Evolutionary conservation across 2,329 filamentous ascomycete species (phyloP), one percentile per base, ranked within the genome.

Genomic region (Alternaria rosae): DNA sequence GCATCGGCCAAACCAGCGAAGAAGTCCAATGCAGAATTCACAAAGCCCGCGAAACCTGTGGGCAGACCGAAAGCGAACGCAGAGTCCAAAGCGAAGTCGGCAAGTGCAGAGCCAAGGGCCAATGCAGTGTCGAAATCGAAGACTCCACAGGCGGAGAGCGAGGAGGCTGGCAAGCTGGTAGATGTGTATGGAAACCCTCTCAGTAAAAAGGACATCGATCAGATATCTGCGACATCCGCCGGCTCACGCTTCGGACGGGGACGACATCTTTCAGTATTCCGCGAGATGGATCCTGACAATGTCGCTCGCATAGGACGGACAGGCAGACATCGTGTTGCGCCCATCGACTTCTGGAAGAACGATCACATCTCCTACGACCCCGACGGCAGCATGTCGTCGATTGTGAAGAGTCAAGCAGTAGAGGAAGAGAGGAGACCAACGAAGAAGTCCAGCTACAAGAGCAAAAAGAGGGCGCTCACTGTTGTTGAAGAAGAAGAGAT

Each of bases 321-420:
- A 12, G 94, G 93, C 3, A 88, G 95, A 59, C 87, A 88, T 54
- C 92, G 92, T 10, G 89, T 92, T 64, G 88, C 88, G 62, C 95
- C 94, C 0, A 81, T 97, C 32, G 88, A 92, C 25, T 97, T 87
- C 76, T 98, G 94, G 94, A 89, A 89, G 71, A 93, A 93, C 68
- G 94, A 98, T 76, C 87, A 87, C 56, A 87, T 91, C 48, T 87
- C 93, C 21, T 92, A 89, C 72, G 88, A 90, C 54, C 83, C 86
- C 17, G 86, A 88, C 23, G 87, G 89, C 2, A 89, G 86, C 12
- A 89, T 94, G 70, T 91, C 92, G 73, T 91, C 92, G 67, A 87
- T 97, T 53, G 87, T 94, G 25, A 89, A 92, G 42, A 89, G 89
- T 2, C 89, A 93, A 59, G 88, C 91, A 35, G 82, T 87, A 30